Conservation (phyloP, 2,329 filamentous ascomycete genomes). For the Fusarium subtropicale region DNA sequence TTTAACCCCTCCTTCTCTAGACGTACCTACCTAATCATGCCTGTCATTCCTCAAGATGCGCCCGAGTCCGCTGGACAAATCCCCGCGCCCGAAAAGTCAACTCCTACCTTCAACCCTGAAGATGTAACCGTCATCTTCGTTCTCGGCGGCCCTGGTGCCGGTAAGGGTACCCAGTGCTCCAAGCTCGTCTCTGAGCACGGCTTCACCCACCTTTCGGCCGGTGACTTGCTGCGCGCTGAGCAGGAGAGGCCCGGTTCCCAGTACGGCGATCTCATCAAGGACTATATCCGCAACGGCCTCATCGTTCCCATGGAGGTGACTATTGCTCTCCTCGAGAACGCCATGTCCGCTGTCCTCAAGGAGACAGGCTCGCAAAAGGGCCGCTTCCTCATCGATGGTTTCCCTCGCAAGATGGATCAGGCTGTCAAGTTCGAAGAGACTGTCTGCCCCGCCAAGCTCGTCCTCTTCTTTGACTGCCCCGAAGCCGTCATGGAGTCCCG, state of each 20-base stretch:
- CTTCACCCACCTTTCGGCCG: slow-evolving; percentile 93
- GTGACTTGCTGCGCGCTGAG: slow-evolving; percentile 92
- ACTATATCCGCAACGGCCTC: slow-evolving; percentile 91
- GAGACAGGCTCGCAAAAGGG: slow-evolving; percentile 63
- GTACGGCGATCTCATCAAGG: slow-evolving; percentile 92
- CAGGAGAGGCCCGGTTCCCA: slow-evolving; percentile 87
- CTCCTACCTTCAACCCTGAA: slow-evolving; percentile 77
- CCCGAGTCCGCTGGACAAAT: slow-evolving; percentile 47
- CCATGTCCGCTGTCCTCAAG: slow-evolving; percentile 79
- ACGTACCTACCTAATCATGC: slow-evolving; percentile 17
- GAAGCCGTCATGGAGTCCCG: slow-evolving; percentile 88
- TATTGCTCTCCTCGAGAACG: slow-evolving; percentile 91
- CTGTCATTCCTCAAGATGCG: slow-evolving; percentile 31
- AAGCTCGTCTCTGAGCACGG: slow-evolving; percentile 88
- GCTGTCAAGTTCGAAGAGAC: slow-evolving; percentile 91
- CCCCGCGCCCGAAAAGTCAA: slow-evolving; percentile 62
- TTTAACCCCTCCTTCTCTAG: background rate
- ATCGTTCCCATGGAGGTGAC: slow-evolving; percentile 99
- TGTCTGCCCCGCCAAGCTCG: slow-evolving; percentile 85
- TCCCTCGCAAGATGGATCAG: slow-evolving; percentile 98
- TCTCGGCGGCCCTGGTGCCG: slow-evolving; percentile 92
- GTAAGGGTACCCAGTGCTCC: slow-evolving; percentile 95
- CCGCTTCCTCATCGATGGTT: slow-evolving; percentile 84
- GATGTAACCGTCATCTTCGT: slow-evolving; percentile 96
- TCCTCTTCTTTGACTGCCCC: slow-evolving; percentile 94